A percentile compares a stretch with the other conserved stretches of the same genome.
phyloP scores from a whole-genome alignment of 1,139 yeast species.

The Sugiyamaella xylanicola region DNA sequence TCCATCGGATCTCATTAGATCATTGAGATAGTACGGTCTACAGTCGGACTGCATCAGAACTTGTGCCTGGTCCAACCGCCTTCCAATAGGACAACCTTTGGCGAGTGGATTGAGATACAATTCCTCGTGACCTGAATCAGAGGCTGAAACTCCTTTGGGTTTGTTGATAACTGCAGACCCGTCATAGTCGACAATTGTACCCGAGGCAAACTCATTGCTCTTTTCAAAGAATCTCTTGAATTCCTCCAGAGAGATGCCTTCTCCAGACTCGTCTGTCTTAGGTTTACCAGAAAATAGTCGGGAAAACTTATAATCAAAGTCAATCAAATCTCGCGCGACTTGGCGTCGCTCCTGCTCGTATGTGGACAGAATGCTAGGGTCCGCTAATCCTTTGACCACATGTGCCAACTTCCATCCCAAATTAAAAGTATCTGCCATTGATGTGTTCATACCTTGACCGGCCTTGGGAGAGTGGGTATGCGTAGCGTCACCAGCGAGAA shows the following conservation, averaged over 20 bases:
- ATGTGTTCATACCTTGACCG: slow-evolving; percentile 48
- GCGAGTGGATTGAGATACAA: slow-evolving; percentile 28
- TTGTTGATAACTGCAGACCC: slow-evolving; percentile 33
- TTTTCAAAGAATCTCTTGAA: slow-evolving; percentile 39
- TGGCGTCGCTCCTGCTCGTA: slow-evolving; percentile 43
- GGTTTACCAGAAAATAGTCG: slow-evolving; percentile 44
- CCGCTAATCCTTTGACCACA: slow-evolving; percentile 41
- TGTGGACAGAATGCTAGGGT: slow-evolving; percentile 38
- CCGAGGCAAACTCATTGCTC: slow-evolving; percentile 44
- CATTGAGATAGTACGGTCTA: slow-evolving; percentile 37
- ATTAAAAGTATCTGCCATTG: slow-evolving; percentile 44
- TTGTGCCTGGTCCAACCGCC: slow-evolving; percentile 37
- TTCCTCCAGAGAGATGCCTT: slow-evolving; percentile 41
- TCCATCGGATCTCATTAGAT: slow-evolving; percentile 39
- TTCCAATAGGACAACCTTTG: slow-evolving; percentile 39
- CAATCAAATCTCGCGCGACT: slow-evolving; percentile 44
- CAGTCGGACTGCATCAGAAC: slow-evolving; percentile 38
- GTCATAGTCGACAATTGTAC: slow-evolving; percentile 41
- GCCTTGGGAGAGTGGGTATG: slow-evolving; percentile 49
- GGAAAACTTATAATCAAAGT: slow-evolving; percentile 43
- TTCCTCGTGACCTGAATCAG: slow-evolving; percentile 4
- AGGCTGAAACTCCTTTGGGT: slow-evolving; percentile 18
- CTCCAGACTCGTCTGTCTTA: slow-evolving; percentile 26
- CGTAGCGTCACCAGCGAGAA: slow-evolving; percentile 47
- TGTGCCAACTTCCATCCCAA: slow-evolving; percentile 46